Evolutionary conservation across 2,329 filamentous ascomycete species (phyloP).

Genomic region (Volutella citrinella): DNA sequence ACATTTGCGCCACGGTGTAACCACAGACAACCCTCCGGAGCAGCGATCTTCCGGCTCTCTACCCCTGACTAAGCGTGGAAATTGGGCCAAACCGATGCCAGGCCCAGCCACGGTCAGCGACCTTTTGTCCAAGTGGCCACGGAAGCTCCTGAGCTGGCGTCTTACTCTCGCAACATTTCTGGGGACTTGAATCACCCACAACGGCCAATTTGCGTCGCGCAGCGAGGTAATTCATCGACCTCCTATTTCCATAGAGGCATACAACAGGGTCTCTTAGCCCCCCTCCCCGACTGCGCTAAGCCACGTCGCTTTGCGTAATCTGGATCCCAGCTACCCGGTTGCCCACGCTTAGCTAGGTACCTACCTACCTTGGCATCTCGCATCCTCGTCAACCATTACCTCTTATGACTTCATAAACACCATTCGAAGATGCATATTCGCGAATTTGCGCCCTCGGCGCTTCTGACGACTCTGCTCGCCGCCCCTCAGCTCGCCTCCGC

Average conservation of each 20-base stretch:
- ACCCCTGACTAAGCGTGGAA: conserved; percentile 25
- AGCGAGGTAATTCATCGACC: not conserved
- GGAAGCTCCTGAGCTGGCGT: conserved; percentile 21
- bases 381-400: conserved; percentile 20
- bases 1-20: too few relatives aligned
- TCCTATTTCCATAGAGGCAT: too few relatives aligned
- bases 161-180: conserved; percentile 16
- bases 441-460: conserved; percentile 46
- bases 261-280: too few relatives aligned
- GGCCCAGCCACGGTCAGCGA: too few relatives aligned
- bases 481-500: conserved; percentile 59
- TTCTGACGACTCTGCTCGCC: conserved; percentile 48
- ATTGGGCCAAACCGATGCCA: conserved; percentile 27
- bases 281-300: too few relatives aligned
- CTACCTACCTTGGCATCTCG: too few relatives aligned
- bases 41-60: conserved; percentile 14
- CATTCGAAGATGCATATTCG: conserved; percentile 48
- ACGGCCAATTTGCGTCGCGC: conserved; percentile 7
- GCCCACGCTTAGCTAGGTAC: too few relatives aligned
- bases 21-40: conserved; percentile 4
- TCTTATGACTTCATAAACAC: conserved; percentile 28
- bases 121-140: conserved; percentile 14
- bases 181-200: conserved; percentile 16
- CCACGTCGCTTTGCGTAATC: too few relatives aligned
- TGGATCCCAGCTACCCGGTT: too few relatives aligned